Evolutionary conservation across 257 asterid species (phyloP).

Genomic region (Capsicum chinense): DNA sequence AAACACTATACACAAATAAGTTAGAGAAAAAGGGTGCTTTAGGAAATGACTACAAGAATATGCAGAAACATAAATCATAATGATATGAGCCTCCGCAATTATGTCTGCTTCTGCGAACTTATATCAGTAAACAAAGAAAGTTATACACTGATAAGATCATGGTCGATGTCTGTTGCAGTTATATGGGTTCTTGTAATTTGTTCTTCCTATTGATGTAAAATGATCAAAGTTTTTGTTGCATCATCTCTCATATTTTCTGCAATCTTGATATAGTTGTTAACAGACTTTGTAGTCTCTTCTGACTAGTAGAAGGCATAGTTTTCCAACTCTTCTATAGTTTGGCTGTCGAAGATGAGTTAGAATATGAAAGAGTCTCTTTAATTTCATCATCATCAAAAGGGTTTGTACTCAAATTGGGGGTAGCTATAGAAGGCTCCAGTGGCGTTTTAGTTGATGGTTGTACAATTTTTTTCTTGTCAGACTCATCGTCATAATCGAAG

Average conservation of each 20-base stretch:
- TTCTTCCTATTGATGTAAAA: constrained; percentile 95
- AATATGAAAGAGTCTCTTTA: constrained; percentile 49
- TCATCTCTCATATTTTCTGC: too few relatives aligned
- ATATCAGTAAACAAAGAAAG: background rate
- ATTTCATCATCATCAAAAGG: constrained; percentile 67
- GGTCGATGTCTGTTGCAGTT: constrained; percentile 87
- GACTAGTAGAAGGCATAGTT: too few relatives aligned
- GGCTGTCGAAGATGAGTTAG: constrained; percentile 16
- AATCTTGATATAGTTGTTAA: too few relatives aligned
- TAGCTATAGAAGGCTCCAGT: constrained; percentile 60
- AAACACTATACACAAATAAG: background rate
- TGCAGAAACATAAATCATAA: background rate
- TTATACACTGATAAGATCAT: constrained; percentile 90
- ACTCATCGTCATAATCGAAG: constrained; percentile 32
- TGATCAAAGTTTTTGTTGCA: constrained; percentile 40
- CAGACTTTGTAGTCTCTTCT: too few relatives aligned
- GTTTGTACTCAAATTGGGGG: constrained; percentile 49
- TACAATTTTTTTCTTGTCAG: constrained; percentile 54
- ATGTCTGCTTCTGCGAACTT: background rate
- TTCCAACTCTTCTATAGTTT: too few relatives aligned
- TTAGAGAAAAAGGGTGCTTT: background rate
- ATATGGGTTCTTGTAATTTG: constrained; percentile 81
- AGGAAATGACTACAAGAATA: background rate
- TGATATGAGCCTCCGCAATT: background rate
- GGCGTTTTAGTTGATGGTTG: constrained; percentile 57